Evolutionary conservation across 2,329 filamentous ascomycete species (phyloP).

Genomic region (Exophiala xenobiotica): DNA sequence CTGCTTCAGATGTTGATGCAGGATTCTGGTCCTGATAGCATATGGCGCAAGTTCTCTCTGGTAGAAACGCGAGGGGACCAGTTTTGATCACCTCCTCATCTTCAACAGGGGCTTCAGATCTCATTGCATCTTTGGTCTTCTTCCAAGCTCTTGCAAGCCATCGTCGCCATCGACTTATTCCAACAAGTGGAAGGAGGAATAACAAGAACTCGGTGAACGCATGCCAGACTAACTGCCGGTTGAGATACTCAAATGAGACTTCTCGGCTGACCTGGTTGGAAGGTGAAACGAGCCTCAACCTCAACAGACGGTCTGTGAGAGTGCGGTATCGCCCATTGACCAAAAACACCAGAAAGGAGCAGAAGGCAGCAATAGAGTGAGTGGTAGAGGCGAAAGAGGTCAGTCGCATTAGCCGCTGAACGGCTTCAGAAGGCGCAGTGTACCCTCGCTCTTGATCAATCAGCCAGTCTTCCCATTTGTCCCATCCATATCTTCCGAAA

Average conservation of each 20-base stretch:
- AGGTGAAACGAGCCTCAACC: constrained; percentile 80
- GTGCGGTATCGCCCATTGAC: constrained; percentile 90
- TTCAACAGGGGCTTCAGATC: constrained; percentile 43
- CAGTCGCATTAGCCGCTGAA: constrained; percentile 62
- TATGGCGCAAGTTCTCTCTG: constrained; percentile 91
- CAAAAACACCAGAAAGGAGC: constrained; percentile 86
- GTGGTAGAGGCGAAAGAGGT: constrained; percentile 68
- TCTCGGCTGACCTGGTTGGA: constrained; percentile 84
- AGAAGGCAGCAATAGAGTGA: constrained; percentile 78
- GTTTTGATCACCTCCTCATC: constrained; percentile 55
- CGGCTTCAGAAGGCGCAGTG: constrained; percentile 42
- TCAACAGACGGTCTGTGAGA: constrained; percentile 77
- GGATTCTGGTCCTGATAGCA: constrained; percentile 94
- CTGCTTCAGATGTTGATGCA: constrained; percentile 66
- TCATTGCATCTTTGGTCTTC: constrained; percentile 67
- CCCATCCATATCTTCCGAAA: constrained; percentile 85
- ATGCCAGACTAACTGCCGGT: constrained; percentile 97
- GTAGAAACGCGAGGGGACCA: constrained; percentile 80
- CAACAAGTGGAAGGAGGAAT: constrained; percentile 93
- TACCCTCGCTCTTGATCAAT: constrained; percentile 74
- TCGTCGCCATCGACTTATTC: constrained; percentile 86
- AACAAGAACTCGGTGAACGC: constrained; percentile 99
- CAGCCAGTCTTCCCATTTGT: constrained; percentile 86
- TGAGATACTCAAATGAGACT: constrained; percentile 96
- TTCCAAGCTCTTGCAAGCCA: constrained; percentile 88